Base-by-base conservation (phyloP, 2,329 filamentous ascomycete genomes). In the Cladophialophora carrionii region DNA sequence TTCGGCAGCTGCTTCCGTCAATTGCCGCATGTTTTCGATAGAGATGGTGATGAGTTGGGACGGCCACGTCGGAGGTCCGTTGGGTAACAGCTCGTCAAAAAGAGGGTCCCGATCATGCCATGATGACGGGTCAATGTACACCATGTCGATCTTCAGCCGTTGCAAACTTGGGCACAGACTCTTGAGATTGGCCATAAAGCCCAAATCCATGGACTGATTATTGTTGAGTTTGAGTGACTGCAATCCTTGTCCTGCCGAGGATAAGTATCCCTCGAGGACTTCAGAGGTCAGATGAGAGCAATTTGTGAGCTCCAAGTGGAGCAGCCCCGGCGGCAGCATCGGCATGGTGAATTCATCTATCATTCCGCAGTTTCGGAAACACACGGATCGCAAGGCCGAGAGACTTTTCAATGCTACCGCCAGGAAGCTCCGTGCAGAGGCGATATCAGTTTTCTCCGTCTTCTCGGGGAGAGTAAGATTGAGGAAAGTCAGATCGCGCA, bases 161-260 rank as follows among this genome's bases (percentile, higher is more conserved):
- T 88, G 82, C 5, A 98, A 81, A 3, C 83, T 81, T 0, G 91
- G 91, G 73, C 92, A 96, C 1, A 84, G 83, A 3, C 79, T 75
- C 20, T 85, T 87, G 53, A 98, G 78, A 29, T 83, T 76, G 0
- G 87, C 84, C 6, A 95, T 81, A 72, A 96, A 97, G 0, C 84
- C 86, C 48, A 97, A 78, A 71, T 88, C 89, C 46, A 97, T 81
- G 2, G 88, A 87, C 67, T 91, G 88, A 72, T 96, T 96, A 76
- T 96, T 90, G 60, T 89, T 85, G 4, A 97, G 80, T 1, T 83
- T 84, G 7, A 98, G 81, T 43, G 85, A 84, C 59, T 84, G 83
- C 24, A 98, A 79, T n/a, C 85, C 79, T 24, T 80, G 77, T 0
- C 92, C 93, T 71, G 91, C 87, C 0, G 84, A 84, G 5, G 81